Conservation (phyloP, 2,329 filamentous ascomycete species). For the Neonectria hederae region DNA sequence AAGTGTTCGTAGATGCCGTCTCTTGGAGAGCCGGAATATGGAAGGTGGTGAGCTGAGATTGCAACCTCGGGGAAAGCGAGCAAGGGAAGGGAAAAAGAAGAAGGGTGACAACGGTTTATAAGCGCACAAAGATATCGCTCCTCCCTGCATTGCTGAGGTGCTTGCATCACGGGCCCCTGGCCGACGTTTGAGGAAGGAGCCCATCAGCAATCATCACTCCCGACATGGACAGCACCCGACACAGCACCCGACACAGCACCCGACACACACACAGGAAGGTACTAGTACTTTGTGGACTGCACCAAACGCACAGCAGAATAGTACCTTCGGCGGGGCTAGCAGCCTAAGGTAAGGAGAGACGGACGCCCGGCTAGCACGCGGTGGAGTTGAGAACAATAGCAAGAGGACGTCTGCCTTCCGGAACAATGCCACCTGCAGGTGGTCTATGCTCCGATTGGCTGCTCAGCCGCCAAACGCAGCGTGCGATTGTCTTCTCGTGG, state of each 20-base stretch:
- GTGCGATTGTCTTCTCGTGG: slow-evolving; percentile 22
- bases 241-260: too few species aligned
- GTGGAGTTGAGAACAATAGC: slow-evolving; percentile 18
- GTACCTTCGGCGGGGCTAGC: not conserved
- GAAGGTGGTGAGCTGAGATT: not conserved
- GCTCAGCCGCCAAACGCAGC: slow-evolving; percentile 32
- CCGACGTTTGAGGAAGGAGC: slow-evolving; percentile 3
- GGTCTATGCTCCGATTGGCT: slow-evolving; percentile 36
- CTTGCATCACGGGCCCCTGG: slow-evolving; percentile 4
- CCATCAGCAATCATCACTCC: not conserved
- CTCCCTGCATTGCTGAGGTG: slow-evolving; percentile 15
- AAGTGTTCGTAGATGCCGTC: not conserved
- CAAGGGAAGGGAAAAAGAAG: not conserved
- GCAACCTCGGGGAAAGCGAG: not conserved
- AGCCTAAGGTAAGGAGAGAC: too few species aligned
- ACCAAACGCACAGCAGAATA: not conserved
- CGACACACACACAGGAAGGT: too few species aligned
- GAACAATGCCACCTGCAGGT: slow-evolving; percentile 35
- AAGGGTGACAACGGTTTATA: slow-evolving; percentile 18
- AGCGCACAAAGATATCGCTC: slow-evolving; percentile 19
- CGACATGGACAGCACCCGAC: too few species aligned
- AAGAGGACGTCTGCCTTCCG: slow-evolving; percentile 9
- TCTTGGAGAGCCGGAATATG: not conserved
- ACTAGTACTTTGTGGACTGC: not conserved
- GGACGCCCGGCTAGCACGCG: not conserved